phyloP scores from a whole-genome alignment of 2,329 filamentous ascomycete species.

The Trichoderma afroharzianum region DNA sequence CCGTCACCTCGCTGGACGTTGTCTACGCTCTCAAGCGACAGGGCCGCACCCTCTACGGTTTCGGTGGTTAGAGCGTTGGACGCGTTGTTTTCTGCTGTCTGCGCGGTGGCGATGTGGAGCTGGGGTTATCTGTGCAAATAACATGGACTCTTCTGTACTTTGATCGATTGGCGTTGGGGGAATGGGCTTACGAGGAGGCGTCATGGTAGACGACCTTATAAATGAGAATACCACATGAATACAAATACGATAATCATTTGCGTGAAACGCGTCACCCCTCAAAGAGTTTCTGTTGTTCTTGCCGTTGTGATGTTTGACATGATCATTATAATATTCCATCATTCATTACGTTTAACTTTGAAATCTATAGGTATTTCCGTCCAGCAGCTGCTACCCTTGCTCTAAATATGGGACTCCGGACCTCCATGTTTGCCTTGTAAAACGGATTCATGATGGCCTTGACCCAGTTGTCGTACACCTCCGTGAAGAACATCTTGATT shows the following conservation, averaged over 20 bases:
- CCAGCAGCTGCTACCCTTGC: conserved; percentile 79
- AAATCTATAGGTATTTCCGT: conserved; percentile 76
- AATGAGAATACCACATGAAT: conserved; percentile 22
- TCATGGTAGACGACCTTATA: conserved; percentile 33
- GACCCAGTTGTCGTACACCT: conserved; percentile 95
- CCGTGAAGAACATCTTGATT: conserved; percentile 87
- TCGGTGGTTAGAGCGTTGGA: conserved; percentile 66
- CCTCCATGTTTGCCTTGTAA: conserved; percentile 78
- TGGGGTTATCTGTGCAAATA: conserved; percentile 17
- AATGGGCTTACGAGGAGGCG: conserved; percentile 34
- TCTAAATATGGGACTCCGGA: conserved; percentile 83
- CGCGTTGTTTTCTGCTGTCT: conserved; percentile 19
- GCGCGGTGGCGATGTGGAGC: conserved; percentile 15
- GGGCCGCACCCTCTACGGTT: conserved; percentile 79
- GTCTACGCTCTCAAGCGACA: conserved; percentile 67
- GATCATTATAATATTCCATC: conserved; percentile 8
- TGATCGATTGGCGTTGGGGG: conserved; percentile 30
- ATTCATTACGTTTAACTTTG: background rate
- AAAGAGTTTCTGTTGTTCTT: background rate
- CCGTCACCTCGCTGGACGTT: conserved; percentile 66
- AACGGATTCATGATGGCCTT: conserved; percentile 98
- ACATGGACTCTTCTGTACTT: conserved; percentile 21
- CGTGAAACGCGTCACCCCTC: background rate
- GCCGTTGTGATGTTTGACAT: background rate
- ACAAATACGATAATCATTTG: conserved; percentile 12